Base-by-base conservation (phyloP, 1,284 basidiomycete genomes). In the Sanghuangporus sanghuang region DNA sequence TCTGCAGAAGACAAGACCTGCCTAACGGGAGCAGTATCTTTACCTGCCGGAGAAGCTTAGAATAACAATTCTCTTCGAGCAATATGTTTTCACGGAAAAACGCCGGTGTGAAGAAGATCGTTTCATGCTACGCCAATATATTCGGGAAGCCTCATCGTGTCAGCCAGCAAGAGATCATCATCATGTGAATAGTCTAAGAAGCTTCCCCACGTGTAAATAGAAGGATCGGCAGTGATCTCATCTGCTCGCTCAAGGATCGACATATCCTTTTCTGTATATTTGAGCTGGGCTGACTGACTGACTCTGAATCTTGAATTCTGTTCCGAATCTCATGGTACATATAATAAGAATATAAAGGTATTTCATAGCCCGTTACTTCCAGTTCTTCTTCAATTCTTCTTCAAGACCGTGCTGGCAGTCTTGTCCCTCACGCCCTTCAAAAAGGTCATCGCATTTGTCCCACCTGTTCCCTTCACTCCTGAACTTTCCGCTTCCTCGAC, bases 401-500 rank as follows among this genome's bases (percentile, higher is more conserved):
- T 35, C 18, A 63, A n/a, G 6, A 63, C 27, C n/a, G 62, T 44
- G 23, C 54, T 23, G 7, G 80, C 80, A n/a, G 93, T 95, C 64
- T 86, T 82, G 67, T 90, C 86, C 70, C 92, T 78, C 23, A 90
- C 88, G 56, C 84, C 83, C 75, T 95, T 95, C 71, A 96, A 77
- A 71, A 96, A 95, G 67, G 79, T 82, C 53, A 92, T 87, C 57
- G 96, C 77, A 61, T 90, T 84, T 0, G 93, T 96, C 0, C 95
- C 95, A 0, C 95, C 95, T 0, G 95, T 96, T 1, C 66, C 63
- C 67, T 64, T 75, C 68, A 71, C 73, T 11, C n/a, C 18, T 6
- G 39, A 38, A 16, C 21, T 55, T 21, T 66, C 69, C 18, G 63
- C 67, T 36, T 68, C 71, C 32, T 62, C 67, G 16, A 54, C 53